A percentile compares a stretch with the other conserved stretches of the same genome.
phyloP scores from a whole-genome alignment of 345 rosid species.

The Schrenkiella parvula region DNA sequence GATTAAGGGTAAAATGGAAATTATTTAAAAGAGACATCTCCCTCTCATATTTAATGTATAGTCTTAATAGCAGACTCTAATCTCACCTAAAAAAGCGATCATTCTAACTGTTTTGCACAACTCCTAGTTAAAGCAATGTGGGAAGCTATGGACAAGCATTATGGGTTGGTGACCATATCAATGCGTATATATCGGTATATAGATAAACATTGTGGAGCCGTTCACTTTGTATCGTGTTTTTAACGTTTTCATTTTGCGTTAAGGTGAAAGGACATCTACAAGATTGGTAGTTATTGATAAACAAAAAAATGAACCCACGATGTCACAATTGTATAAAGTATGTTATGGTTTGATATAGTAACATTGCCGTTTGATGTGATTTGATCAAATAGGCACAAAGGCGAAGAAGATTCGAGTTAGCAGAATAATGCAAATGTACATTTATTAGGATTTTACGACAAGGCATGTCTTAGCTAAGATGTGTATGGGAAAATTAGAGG shows the following conservation, averaged over 20 bases:
- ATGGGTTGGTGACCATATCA: neutral
- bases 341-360: neutral
- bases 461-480: neutral
- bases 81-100: constrained; percentile 7
- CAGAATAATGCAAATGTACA: neutral
- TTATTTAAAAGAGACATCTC: neutral
- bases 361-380: neutral
- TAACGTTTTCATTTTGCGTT: neutral
- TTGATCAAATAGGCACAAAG: neutral
- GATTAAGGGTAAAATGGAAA: neutral
- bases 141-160: neutral
- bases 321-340: neutral
- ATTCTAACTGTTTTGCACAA: constrained; percentile 21
- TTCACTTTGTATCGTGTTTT: neutral
- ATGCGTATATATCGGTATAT: neutral
- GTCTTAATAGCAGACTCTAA: neutral
- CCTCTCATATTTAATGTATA: constrained; percentile 17
- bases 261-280: neutral
- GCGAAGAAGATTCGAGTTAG: neutral
- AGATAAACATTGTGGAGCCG: neutral
- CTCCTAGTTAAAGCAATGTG: constrained; percentile 16
- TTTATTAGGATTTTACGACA: neutral
- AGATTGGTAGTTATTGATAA: neutral
- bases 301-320: neutral
- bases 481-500: neutral